A percentile compares a stretch with the other conserved stretches of the same genome.
These are phyloP conservation scores for Lotus japonicus DNA, from an alignment of 306 rosid species.

Conservation along the genomic window DNA sequence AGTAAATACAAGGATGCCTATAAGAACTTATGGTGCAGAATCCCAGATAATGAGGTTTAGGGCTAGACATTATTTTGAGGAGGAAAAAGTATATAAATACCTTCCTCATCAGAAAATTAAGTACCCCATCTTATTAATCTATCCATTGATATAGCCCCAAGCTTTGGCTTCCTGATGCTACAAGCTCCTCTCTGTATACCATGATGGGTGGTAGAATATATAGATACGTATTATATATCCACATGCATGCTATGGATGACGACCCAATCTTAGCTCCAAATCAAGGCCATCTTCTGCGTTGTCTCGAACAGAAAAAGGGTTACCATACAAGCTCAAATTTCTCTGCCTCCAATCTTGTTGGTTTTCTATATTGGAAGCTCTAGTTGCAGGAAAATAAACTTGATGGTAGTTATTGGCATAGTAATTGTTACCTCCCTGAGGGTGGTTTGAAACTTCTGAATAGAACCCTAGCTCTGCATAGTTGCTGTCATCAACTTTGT, in stretches of 20 bases:
- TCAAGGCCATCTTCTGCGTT: slow-evolving; percentile 40
- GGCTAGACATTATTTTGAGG: neutral
- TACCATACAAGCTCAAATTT: slow-evolving; percentile 16
- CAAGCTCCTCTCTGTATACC: neutral
- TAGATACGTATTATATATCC: too few species aligned
- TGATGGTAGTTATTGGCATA: slow-evolving; percentile 19
- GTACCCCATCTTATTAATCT: neutral
- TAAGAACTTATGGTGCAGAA: neutral
- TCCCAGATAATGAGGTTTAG: neutral
- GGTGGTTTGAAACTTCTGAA: slow-evolving; percentile 26
- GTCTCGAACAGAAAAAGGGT: slow-evolving; percentile 16
- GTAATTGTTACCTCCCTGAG: neutral
- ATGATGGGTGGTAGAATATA: too few species aligned
- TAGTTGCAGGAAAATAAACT: slow-evolving; percentile 15
- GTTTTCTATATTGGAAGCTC: neutral
- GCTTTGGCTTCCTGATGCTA: too few species aligned
- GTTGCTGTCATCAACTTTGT: neutral
- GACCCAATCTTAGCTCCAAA: slow-evolving; percentile 83
- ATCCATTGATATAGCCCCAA: too few species aligned
- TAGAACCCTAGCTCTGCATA: slow-evolving; percentile 18
- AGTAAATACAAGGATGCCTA: too few species aligned
- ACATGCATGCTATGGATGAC: slow-evolving; percentile 34
- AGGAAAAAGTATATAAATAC: neutral
- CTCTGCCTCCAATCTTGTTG: slow-evolving; percentile 35
- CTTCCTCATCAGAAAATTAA: slow-evolving; percentile 3